A percentile compares a stretch with the other conserved stretches of the same genome.
Evolutionary conservation across 148 eudicot species (phyloP).

Genomic region (Drosera capensis): DNA sequence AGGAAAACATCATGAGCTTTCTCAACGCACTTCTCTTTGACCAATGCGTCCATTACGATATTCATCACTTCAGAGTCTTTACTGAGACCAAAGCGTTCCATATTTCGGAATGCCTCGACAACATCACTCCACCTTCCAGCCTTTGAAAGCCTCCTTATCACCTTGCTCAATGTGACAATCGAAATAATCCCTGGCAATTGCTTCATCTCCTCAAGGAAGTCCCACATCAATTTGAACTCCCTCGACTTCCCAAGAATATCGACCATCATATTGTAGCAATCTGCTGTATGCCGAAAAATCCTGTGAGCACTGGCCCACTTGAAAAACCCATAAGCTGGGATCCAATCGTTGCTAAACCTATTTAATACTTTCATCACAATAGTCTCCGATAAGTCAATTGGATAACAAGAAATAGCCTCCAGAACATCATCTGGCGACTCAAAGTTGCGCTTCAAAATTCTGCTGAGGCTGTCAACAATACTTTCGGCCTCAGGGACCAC

Average conservation of each 20-base stretch:
- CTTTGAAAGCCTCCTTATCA: constrained; percentile 57
- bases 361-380: constrained; percentile 45
- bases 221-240: constrained; percentile 60
- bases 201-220: constrained; percentile 55
- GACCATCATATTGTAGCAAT: constrained; percentile 53
- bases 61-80: constrained; percentile 43
- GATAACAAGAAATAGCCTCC: constrained; percentile 15
- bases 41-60: constrained; percentile 47
- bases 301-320: constrained; percentile 47
- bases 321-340: constrained; percentile 53
- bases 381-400: constrained; percentile 25
- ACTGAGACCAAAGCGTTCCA: constrained; percentile 30
- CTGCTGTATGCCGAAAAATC: constrained; percentile 20
- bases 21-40: constrained; percentile 51
- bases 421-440: constrained; percentile 34
- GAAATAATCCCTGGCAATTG: constrained; percentile 32
- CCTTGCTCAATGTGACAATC: constrained; percentile 37
- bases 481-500: constrained; percentile 23
- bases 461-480: constrained; percentile 38
- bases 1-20: constrained; percentile 43
- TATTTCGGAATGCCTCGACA: constrained; percentile 31
- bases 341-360: constrained; percentile 61
- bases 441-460: constrained; percentile 24
- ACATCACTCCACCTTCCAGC: constrained; percentile 41
- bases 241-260: constrained; percentile 57